Base-by-base conservation (phyloP, 2,329 filamentous ascomycete species). In the Xenoacremonium recifei region DNA sequence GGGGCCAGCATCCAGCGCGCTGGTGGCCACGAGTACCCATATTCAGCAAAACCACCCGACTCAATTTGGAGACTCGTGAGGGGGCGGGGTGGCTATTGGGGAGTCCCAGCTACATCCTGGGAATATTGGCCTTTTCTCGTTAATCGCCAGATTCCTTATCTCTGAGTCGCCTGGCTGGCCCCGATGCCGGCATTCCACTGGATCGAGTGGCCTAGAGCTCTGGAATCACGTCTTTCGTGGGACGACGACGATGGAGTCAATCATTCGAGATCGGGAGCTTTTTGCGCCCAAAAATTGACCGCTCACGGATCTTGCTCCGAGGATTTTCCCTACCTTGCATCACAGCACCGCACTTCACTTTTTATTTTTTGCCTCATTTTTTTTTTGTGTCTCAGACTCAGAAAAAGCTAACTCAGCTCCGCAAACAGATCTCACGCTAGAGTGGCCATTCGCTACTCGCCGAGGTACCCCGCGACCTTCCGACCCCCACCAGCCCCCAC, bases 361-460 rank as follows among this genome's bases (percentile, higher is more conserved):
- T 27, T 27, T 27, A 9, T 27, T 27, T 13, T 27, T 27, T 13
- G 13, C n/a, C n/a, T n/a, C n/a, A n/a, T n/a, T n/a, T n/a, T n/a
- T n/a, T n/a, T n/a, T n/a, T n/a, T n/a, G n/a, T n/a, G n/a, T n/a
- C n/a, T n/a, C n/a, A n/a, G n/a, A n/a, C n/a, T n/a, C n/a, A n/a
- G n/a, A n/a, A n/a, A n/a, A n/a, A n/a, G n/a, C n/a, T n/a, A n/a
- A n/a, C n/a, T n/a, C n/a, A n/a, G 23, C 31, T 40, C 40, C 40
- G 33, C 35, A 25, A 47, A 23, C 36, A 57, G 54, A 55, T 54
- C 40, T 44, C 40, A n/a, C 45, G 36, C 44, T 50, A 43, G 49
- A 57, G 56, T 55, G 44, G 53, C 52, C 29, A 39, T 47, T 45
- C 50, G 49, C 50, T 58, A 27, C 53, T 51, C 48, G 43, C 44